These are phyloP conservation scores for Trichosporon inkin DNA, from an alignment of 1,284 basidiomycete species.

Conservation along the genomic window DNA sequence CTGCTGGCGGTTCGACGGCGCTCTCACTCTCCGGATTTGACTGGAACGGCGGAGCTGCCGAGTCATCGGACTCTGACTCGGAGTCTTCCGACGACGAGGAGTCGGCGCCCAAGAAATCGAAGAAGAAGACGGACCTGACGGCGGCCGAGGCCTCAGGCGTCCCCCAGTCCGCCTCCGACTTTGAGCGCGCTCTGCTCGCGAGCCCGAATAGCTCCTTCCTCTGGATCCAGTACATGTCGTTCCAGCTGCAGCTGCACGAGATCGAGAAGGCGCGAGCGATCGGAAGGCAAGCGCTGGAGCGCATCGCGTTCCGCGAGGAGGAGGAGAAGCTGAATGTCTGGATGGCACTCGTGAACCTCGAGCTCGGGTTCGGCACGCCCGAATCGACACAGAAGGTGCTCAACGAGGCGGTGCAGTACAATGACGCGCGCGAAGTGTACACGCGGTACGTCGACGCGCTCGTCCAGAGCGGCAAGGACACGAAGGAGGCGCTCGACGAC, in stretches of 20 bases:
- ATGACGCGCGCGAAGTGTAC: conserved; percentile 88
- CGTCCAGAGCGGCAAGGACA: conserved; percentile 72
- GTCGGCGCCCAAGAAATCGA: conserved; percentile 33
- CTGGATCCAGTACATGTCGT: conserved; percentile 99
- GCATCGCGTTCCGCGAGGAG: conserved; percentile 94
- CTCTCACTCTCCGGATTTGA: conserved; percentile 54
- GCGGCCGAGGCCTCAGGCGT: conserved; percentile 70
- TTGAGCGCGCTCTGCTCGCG: conserved; percentile 88
- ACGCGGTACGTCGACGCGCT: conserved; percentile 79
- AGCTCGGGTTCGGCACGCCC: conserved; percentile 87
- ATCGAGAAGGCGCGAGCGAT: conserved; percentile 88
- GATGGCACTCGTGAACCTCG: conserved; percentile 93
- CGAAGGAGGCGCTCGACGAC: conserved; percentile 71
- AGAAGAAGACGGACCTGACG: conserved; percentile 69
- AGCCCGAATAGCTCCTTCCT: conserved; percentile 96
- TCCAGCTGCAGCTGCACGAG: conserved; percentile 92
- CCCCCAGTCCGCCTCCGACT: conserved; percentile 91
- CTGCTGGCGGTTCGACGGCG: conserved; percentile 32
- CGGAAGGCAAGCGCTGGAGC: conserved; percentile 74
- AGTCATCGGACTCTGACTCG: conserved; percentile 52
- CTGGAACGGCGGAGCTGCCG: conserved; percentile 52
- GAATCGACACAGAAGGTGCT: conserved; percentile 73
- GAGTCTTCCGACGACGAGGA: conserved; percentile 49
- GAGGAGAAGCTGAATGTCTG: conserved; percentile 95
- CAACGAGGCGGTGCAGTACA: conserved; percentile 82